Conservation (phyloP, 1,284 basidiomycete species). For the Cerioporus squamosus region DNA sequence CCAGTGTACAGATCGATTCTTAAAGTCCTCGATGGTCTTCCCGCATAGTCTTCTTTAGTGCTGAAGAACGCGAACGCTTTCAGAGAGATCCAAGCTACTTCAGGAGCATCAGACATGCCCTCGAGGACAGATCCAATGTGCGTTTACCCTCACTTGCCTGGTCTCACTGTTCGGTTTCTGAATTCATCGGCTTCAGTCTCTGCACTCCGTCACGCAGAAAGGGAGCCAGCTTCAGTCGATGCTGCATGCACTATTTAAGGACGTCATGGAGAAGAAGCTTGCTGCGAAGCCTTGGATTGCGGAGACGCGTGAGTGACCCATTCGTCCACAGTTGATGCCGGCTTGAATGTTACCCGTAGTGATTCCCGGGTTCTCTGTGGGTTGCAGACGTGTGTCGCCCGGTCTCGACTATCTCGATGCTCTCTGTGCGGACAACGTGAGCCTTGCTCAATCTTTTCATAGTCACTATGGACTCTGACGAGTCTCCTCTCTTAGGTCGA, state of each 20-base stretch:
- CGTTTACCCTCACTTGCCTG: no score
- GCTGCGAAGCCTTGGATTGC: constrained; percentile 62
- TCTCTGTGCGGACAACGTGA: constrained; percentile 59
- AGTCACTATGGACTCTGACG: not conserved
- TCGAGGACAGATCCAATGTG: constrained; percentile 60
- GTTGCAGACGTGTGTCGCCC: constrained; percentile 62
- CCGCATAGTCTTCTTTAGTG: constrained; percentile 44
- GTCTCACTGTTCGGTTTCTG: not conserved
- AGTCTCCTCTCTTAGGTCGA: no score
- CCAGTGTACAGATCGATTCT: no score
- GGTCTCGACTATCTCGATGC: constrained; percentile 70
- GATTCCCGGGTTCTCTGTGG: constrained; percentile 59
- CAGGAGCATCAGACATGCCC: constrained; percentile 48
- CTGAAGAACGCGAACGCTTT: constrained; percentile 55
- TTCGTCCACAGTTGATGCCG: not conserved
- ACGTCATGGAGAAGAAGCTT: constrained; percentile 53
- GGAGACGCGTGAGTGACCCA: constrained; percentile 49
- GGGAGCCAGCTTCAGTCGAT: constrained; percentile 50
- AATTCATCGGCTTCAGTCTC: no score
- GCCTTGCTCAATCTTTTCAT: no score
- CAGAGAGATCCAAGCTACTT: constrained; percentile 50
- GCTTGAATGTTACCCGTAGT: no score
- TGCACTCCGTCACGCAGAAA: constrained; percentile 48
- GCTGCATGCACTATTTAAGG: no score
- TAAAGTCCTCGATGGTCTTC: no score